A percentile compares a stretch with the other conserved stretches of the same genome.
These are phyloP conservation scores for Colletotrichum sublineola DNA, from an alignment of 2,329 filamentous ascomycete species.

Conservation along the genomic window DNA sequence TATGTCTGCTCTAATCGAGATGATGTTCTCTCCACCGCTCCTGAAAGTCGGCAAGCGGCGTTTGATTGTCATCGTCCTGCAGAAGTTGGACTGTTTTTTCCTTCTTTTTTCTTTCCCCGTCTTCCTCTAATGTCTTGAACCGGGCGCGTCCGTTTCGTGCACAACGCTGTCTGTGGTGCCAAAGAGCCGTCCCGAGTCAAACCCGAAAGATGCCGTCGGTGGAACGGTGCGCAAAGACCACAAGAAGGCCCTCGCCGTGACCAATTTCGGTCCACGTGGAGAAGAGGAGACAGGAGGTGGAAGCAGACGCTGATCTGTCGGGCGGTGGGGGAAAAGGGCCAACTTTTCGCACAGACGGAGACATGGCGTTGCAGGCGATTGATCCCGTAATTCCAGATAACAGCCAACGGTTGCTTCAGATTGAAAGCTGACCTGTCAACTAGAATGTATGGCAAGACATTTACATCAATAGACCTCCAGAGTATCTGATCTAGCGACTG, in stretches of 20 bases:
- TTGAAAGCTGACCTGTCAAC: not conserved
- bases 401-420: not conserved
- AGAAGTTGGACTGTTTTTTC: not conserved
- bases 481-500: not conserved
- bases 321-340: conserved; percentile 13
- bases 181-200: not conserved
- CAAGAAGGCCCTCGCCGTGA: conserved; percentile 9
- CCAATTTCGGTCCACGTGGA: conserved; percentile 32
- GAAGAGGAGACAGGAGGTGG: conserved; percentile 1
- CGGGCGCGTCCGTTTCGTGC: not conserved
- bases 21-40: not conserved
- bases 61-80: not conserved
- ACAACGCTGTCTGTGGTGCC: not conserved
- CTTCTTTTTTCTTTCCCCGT: too few species aligned
- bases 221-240: conserved; percentile 26
- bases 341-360: conserved; percentile 22
- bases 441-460: not conserved
- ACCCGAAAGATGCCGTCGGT: not conserved
- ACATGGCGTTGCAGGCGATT: conserved; percentile 27
- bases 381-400: conserved; percentile 23
- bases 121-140: not conserved
- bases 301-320: conserved; percentile 26
- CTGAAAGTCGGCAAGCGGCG: not conserved
- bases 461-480: not conserved
- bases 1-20: not conserved